Base-by-base conservation (phyloP, 345 rosid species). In the Lumnitzera littorea region DNA sequence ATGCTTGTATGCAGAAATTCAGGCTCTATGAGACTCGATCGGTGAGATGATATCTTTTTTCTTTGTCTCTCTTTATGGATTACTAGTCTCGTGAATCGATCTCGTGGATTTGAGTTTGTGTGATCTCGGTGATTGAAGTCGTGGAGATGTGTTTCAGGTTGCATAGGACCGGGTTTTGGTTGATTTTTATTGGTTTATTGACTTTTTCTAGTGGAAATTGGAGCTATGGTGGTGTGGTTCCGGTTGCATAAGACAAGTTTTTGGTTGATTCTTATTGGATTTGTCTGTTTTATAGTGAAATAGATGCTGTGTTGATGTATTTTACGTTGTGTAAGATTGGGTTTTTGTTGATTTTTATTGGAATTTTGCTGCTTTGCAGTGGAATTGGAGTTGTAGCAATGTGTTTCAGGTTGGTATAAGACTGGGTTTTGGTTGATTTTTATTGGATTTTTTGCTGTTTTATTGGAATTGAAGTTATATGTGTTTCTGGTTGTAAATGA, bases 1-100 rank as follows among this genome's bases (percentile, higher is more conserved):
- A 43, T 15, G 55, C 66, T 48, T 78, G 72, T 72, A 69, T 83
- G 83, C 85, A 84, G 72, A 84, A 79, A 62, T 87, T 87, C 81
- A 74, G 82, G 76, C 95, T 87, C 46, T 87, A 87, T 50, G 83
- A 87, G 76, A 87, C 95, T 65, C 83, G 67, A 80, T 80, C 88
- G 91, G 95, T 87, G 70, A 70, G 47, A 15, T 47, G 51, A 17
- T 48, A 67, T 63, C 69, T 61, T 51, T 25, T 49, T 56, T 13
- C 24, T 46, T 59, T 53, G 55, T 17, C 55, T 5, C 50, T 66
- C 50, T 17, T 13, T 41, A 5, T 49, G 20, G 9, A 5, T 24
- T 51, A 52, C 17, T 27, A 2, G 48, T 46, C 46, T 61, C 24
- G 13, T 53, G 36, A 41, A 17, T 20, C 24, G 11, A 20, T 56